These are phyloP conservation scores for Ceratocystis cubensis DNA, from an alignment of 2,329 filamentous ascomycete species.

Conservation along the genomic window DNA sequence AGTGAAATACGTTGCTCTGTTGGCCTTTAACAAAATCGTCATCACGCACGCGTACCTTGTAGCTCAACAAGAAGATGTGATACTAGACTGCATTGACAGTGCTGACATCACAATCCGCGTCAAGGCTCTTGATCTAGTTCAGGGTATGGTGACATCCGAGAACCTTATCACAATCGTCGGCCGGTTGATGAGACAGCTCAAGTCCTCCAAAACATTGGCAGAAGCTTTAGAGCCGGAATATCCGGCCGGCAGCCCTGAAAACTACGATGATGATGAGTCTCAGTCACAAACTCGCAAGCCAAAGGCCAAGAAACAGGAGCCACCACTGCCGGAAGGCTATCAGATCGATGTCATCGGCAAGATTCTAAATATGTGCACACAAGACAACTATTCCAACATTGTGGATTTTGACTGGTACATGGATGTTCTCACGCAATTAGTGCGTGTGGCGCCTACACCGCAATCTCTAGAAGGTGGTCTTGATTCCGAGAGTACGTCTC, in stretches of 20 bases:
- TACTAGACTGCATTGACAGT: constrained; percentile 91
- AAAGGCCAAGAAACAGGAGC: constrained; percentile 26
- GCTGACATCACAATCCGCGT: constrained; percentile 90
- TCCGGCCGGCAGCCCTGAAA: background rate
- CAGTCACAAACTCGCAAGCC: background rate
- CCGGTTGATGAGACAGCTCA: constrained; percentile 75
- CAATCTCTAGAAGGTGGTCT: constrained; percentile 29
- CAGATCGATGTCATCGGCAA: constrained; percentile 67
- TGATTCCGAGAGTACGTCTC: constrained; percentile 24
- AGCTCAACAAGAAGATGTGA: constrained; percentile 86
- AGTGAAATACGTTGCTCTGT: constrained; percentile 94
- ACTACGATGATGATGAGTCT: constrained; percentile 17
- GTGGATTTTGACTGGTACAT: constrained; percentile 97
- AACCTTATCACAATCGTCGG: constrained; percentile 76
- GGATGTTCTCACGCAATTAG: constrained; percentile 72
- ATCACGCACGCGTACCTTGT: constrained; percentile 78
- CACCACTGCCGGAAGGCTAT: constrained; percentile 72
- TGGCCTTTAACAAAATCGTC: constrained; percentile 94
- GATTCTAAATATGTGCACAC: constrained; percentile 79
- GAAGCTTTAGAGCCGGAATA: constrained; percentile 8
- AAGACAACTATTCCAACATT: constrained; percentile 75
- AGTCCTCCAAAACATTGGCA: constrained; percentile 36
- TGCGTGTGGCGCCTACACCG: constrained; percentile 53
- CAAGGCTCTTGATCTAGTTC: constrained; percentile 79
- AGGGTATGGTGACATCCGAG: constrained; percentile 83